A percentile compares a stretch with the other conserved stretches of the same genome.
Conservation (phyloP, 2,329 filamentous ascomycete species). For the Ceratocystis huliohia region DNA sequence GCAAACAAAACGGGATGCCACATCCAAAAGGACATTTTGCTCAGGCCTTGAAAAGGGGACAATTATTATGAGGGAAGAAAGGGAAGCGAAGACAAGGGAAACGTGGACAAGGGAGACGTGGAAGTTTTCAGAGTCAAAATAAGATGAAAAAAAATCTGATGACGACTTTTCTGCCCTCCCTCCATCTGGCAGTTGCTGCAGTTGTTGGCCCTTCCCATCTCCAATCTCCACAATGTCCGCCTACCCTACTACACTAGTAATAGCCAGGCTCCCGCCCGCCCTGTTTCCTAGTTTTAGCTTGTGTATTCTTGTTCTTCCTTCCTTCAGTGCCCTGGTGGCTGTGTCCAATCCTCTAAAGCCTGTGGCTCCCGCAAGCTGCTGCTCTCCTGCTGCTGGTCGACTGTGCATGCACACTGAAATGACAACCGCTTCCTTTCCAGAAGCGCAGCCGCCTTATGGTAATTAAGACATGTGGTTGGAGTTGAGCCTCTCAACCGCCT, state of each 20-base stretch:
- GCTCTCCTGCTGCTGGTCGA: not conserved
- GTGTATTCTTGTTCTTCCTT: slow-evolving; percentile 1
- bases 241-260: no score
- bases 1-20: not conserved
- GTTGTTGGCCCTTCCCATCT: not conserved
- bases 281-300: not conserved
- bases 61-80: not conserved
- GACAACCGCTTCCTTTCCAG: not conserved
- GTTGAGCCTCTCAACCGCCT: not conserved
- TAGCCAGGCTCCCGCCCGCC: not conserved
- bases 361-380: not conserved
- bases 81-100: not conserved
- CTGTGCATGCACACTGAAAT: not conserved
- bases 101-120: not conserved
- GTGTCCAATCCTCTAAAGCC: not conserved
- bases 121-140: not conserved
- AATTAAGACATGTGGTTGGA: not conserved
- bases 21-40: not conserved
- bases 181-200: no score
- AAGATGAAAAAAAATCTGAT: not conserved
- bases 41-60: not conserved
- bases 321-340: not conserved
- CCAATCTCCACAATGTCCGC: no score
- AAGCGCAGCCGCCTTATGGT: not conserved
- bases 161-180: not conserved